phyloP scores from a whole-genome alignment of 2,329 filamentous ascomycete species.

The Bipolaris victoriae region DNA sequence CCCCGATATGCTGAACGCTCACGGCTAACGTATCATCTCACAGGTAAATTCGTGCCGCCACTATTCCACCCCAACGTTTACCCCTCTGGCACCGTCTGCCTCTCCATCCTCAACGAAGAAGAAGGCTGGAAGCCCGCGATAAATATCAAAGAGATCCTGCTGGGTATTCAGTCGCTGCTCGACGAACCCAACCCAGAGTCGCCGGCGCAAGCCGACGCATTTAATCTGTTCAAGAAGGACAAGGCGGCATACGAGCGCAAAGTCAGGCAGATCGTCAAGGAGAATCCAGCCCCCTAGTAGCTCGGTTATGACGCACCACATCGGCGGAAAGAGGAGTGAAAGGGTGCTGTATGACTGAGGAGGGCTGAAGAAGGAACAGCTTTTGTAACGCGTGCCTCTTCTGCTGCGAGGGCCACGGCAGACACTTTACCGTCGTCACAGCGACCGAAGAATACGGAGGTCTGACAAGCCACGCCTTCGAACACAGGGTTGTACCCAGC shows the following conservation, averaged over 20 bases:
- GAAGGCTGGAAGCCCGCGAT: constrained; percentile 99
- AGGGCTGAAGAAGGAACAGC: not conserved
- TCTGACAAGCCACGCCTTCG: not conserved
- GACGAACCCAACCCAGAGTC: constrained; percentile 97
- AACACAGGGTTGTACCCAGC: not conserved
- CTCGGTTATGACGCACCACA: not conserved
- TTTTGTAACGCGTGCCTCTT: not conserved
- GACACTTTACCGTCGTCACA: not conserved
- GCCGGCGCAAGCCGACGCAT: constrained; percentile 94
- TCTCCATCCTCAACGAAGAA: constrained; percentile 97
- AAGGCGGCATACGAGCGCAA: constrained; percentile 84
- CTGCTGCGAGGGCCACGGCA: not conserved
- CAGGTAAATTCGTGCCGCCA: constrained; percentile 94
- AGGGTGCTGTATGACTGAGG: not conserved
- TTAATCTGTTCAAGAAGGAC: constrained; percentile 96
- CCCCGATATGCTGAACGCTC: not conserved
- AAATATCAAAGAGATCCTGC: constrained; percentile 95
- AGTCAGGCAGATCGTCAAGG: constrained; percentile 82
- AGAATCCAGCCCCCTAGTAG: constrained; percentile 77
- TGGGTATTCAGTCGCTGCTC: constrained; percentile 93
- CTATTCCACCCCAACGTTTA: constrained; percentile 99
- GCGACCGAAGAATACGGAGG: not conserved
- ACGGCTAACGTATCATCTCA: not conserved
- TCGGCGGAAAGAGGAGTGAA: not conserved
- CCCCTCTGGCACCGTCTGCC: constrained; percentile 94